Evolutionary conservation across 1,284 basidiomycete species (phyloP).

Genomic region (Malassezia nana): DNA sequence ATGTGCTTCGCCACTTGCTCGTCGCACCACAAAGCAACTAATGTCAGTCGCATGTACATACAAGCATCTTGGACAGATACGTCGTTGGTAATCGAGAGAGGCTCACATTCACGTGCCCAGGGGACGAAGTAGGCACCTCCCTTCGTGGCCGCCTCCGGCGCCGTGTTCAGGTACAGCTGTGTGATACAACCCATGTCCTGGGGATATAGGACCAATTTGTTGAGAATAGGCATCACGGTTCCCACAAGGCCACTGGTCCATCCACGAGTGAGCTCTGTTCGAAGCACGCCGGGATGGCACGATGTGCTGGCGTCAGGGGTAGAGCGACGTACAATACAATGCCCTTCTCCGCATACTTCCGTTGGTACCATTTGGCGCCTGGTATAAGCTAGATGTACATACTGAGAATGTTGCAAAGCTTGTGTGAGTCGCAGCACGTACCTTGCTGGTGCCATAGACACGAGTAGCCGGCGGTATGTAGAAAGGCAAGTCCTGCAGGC

Average conservation of each 20-base stretch:
- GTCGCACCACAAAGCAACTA: constrained; percentile 26
- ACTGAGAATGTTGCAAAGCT: constrained; percentile 16
- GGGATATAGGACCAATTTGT: constrained; percentile 5
- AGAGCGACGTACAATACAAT: constrained; percentile 15
- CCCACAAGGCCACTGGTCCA: not conserved
- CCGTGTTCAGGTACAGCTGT: constrained; percentile 26
- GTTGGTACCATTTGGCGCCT: constrained; percentile 8
- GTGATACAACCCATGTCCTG: constrained; percentile 25
- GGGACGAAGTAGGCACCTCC: constrained; percentile 26
- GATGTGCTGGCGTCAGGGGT: constrained; percentile 1
- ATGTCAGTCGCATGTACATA: constrained; percentile 2
- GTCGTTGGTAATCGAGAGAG: constrained; percentile 19
- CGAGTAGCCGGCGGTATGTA: constrained; percentile 11
- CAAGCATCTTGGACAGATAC: not conserved
- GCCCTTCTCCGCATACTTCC: constrained; percentile 13
- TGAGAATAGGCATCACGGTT: not conserved
- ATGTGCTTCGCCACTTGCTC: constrained; percentile 20
- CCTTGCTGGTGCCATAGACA: constrained; percentile 24
- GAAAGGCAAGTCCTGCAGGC: not conserved
- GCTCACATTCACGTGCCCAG: constrained; percentile 19
- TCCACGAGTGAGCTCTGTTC: constrained; percentile 11
- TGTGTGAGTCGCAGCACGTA: constrained; percentile 13
- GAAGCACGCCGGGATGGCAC: constrained; percentile 26
- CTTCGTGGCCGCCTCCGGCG: constrained; percentile 13
- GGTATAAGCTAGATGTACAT: not conserved